phyloP scores from a whole-genome alignment of 2,329 filamentous ascomycete species.

The Aspergillus bombycis region DNA sequence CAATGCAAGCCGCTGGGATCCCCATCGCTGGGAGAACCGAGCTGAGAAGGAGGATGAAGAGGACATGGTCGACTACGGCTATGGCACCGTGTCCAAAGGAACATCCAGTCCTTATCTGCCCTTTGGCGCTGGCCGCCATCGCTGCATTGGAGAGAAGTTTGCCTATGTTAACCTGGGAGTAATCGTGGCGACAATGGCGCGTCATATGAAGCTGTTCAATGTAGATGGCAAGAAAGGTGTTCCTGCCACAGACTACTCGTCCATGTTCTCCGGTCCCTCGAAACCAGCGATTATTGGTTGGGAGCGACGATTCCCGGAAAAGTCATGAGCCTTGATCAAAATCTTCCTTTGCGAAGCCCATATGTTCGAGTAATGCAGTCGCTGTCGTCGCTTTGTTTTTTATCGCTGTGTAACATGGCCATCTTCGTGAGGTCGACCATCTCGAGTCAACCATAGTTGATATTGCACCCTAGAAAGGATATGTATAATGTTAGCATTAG shows the following conservation, averaged over 20 bases:
- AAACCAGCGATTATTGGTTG: conserved; percentile 23
- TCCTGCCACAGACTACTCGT: conserved; percentile 66
- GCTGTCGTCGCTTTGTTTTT: background rate
- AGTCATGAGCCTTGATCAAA: conserved; percentile 4
- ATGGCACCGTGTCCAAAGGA: conserved; percentile 63
- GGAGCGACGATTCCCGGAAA: conserved; percentile 21
- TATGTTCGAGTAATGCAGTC: background rate
- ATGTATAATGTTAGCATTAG: background rate
- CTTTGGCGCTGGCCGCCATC: conserved; percentile 72
- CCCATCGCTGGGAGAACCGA: conserved; percentile 61
- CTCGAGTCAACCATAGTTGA: background rate
- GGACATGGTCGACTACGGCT: conserved; percentile 65
- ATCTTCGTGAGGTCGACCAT: background rate
- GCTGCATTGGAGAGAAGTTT: conserved; percentile 77
- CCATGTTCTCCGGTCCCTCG: conserved; percentile 24
- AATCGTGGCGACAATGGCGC: conserved; percentile 65
- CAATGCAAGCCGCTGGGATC: conserved; percentile 62
- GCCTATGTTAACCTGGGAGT: conserved; percentile 70
- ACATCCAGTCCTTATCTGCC: conserved; percentile 67
- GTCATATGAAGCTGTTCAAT: conserved; percentile 63
- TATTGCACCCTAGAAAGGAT: background rate
- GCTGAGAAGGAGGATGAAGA: conserved; percentile 47
- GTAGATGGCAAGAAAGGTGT: conserved; percentile 59
- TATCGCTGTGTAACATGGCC: background rate
- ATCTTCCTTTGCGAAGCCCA: background rate